phyloP scores from a whole-genome alignment of 2,329 filamentous ascomycete genomes.

The Colletotrichum tabaci region DNA sequence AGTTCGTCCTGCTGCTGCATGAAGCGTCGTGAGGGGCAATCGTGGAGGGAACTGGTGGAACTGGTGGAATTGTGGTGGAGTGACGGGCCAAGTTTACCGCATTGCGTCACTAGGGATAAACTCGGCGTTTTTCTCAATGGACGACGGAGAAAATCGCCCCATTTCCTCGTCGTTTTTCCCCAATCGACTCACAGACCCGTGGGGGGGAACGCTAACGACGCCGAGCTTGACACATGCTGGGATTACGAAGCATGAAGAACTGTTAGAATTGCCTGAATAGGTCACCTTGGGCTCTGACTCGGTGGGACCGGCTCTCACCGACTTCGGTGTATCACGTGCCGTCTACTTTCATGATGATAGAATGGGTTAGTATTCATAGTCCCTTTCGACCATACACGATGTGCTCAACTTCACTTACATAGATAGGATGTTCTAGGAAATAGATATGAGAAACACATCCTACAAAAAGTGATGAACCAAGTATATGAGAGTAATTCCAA shows the following conservation, averaged over 20 bases:
- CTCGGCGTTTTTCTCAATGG: slow-evolving; percentile 41
- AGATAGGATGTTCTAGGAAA: too few species aligned
- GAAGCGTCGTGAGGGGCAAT: slow-evolving; percentile 25
- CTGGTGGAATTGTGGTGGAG: slow-evolving; percentile 20
- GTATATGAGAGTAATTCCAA: too few species aligned
- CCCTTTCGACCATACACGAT: too few species aligned
- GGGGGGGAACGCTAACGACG: slow-evolving; percentile 20
- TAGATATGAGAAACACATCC: too few species aligned
- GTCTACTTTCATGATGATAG: background rate
- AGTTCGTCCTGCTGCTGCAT: background rate
- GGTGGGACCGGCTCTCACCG: background rate
- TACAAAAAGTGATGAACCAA: too few species aligned
- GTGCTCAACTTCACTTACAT: too few species aligned
- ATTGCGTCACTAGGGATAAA: slow-evolving; percentile 38
- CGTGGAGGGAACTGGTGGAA: slow-evolving; percentile 22
- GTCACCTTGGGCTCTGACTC: background rate
- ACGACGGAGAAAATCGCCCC: slow-evolving; percentile 33
- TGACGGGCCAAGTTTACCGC: slow-evolving; percentile 30
- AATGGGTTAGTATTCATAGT: too few species aligned
- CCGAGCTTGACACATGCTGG: slow-evolving; percentile 20
- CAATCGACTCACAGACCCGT: slow-evolving; percentile 8
- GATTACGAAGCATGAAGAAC: slow-evolving; percentile 22
- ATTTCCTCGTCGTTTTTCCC: slow-evolving; percentile 4
- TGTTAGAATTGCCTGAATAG: slow-evolving; percentile 35
- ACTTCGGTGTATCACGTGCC: background rate